Evolutionary conservation across 257 asterid species (phyloP), one percentile per base, ranked within the genome.

Genomic region (Eustoma russellianum): DNA sequence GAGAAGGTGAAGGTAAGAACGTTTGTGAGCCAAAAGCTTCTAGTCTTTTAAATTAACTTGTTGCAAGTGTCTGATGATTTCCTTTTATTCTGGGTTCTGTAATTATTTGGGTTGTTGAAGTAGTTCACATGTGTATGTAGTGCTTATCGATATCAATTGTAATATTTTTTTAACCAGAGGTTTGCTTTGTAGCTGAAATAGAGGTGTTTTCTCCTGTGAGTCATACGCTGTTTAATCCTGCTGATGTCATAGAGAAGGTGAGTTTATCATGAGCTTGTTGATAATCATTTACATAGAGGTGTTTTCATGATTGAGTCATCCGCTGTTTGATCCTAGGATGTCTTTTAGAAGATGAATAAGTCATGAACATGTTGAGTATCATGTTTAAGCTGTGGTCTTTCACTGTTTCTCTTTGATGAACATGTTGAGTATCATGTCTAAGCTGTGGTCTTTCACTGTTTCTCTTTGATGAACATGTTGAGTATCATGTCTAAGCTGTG

Each of bases 201-300:
- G 95, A 91, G 71, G 64, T 80, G 41, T 84, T 82, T 70, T 79
- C 94, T 63, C 93, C 98, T 3, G 94, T 87, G 70, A 87, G 98
- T 56, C 96, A 91, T 66, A 87, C 98, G 33, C 78, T 91, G 45
- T 91, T 84, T 72, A 56, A 77, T 73, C 98, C 98, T 70, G 84
- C 88, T 19, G 94, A 87, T 62, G 76, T 91, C 49, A 75, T 87
- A 62, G 60, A 60, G 56, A 91, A 91, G 95, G 98, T 84, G 66
- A 19, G 34, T 28, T 14, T 13, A 38, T 38, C 43, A 38, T 38
- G 43, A 38, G 3, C 13, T 5, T 38, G 43, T 38, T 38, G 43
- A 38, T 9, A 1, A 11, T 24, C 30, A 24, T 24, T 24, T 24
- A 24, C 30, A 62, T 84, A 41, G 95, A 91, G 64, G 64, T 80